These are phyloP conservation scores for Neospermospora avenae DNA, from an alignment of 2,329 filamentous ascomycete species.

Conservation along the genomic window DNA sequence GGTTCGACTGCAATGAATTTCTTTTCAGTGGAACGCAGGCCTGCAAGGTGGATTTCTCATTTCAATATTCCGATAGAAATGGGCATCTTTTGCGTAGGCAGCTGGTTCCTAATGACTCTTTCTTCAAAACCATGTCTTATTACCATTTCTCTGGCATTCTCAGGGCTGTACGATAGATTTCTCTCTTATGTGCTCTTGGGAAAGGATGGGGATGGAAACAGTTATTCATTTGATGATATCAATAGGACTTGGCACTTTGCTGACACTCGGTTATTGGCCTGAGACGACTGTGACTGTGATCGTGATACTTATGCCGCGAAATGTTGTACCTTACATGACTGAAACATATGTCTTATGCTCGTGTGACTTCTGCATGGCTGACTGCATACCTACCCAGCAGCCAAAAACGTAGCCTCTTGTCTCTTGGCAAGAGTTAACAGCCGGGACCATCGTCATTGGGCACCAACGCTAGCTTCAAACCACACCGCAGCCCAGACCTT, in stretches of 20 bases:
- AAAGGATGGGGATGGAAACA: slow-evolving; percentile 35
- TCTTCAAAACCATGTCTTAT: slow-evolving; percentile 36
- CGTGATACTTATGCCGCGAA: no score
- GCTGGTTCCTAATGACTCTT: slow-evolving; percentile 37
- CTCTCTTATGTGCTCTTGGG: slow-evolving; percentile 34
- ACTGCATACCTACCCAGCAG: neutral
- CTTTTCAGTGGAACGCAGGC: slow-evolving; percentile 31
- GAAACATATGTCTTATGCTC: neutral
- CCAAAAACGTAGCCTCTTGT: slow-evolving; percentile 8
- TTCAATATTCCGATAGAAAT: slow-evolving; percentile 34
- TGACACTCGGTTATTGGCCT: neutral
- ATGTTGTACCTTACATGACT: neutral
- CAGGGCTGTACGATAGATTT: slow-evolving; percentile 39
- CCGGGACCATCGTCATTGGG: slow-evolving; percentile 20
- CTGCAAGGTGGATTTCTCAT: slow-evolving; percentile 25
- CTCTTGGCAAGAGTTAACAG: slow-evolving; percentile 1
- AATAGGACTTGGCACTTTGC: slow-evolving; percentile 7
- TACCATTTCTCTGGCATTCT: slow-evolving; percentile 38
- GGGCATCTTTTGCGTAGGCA: slow-evolving; percentile 27
- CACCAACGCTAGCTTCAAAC: slow-evolving; percentile 9
- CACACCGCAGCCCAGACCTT: slow-evolving; percentile 8
- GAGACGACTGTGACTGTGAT: neutral
- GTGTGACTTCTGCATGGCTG: slow-evolving; percentile 3
- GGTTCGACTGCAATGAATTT: slow-evolving; percentile 33
- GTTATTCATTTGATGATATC: slow-evolving; percentile 30